phyloP scores from a whole-genome alignment of 2,329 filamentous ascomycete species.

The Trichoderma endophyticum region DNA sequence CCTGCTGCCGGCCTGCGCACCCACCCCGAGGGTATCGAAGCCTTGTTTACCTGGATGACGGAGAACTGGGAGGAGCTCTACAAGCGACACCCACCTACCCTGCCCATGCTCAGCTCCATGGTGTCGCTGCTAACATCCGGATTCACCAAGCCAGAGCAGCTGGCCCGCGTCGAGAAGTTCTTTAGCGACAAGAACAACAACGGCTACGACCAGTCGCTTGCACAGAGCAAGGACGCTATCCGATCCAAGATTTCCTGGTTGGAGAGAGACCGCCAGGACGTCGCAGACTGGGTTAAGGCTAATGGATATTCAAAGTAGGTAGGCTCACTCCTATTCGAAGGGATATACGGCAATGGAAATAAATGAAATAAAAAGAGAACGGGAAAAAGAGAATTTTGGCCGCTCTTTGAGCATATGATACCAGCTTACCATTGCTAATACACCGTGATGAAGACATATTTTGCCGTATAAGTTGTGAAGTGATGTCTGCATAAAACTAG shows the following conservation, averaged over 20 bases:
- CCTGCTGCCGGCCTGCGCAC: conserved; percentile 75
- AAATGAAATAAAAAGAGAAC: background rate
- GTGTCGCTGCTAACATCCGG: conserved; percentile 78
- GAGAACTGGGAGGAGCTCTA: conserved; percentile 83
- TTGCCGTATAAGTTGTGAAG: background rate
- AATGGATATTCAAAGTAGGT: conserved; percentile 23
- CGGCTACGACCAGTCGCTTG: conserved; percentile 80
- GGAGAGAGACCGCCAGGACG: conserved; percentile 26
- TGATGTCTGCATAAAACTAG: background rate
- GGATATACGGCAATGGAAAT: background rate
- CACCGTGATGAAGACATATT: background rate
- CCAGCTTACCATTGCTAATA: conserved; percentile 8
- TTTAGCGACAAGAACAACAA: conserved; percentile 78
- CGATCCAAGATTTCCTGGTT: conserved; percentile 61
- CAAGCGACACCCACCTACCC: conserved; percentile 77
- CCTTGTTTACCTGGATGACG: conserved; percentile 79
- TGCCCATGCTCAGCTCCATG: conserved; percentile 81
- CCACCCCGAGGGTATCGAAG: conserved; percentile 73
- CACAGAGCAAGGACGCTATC: conserved; percentile 85
- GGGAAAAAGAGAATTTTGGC: background rate
- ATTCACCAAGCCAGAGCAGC: conserved; percentile 74
- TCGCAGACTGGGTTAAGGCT: conserved; percentile 26
- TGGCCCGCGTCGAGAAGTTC: conserved; percentile 74
- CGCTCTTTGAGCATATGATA: background rate
- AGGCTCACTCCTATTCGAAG: background rate